These are phyloP conservation scores for Euphorbia tirucalli DNA, from an alignment of 345 rosid species.

Conservation along the genomic window DNA sequence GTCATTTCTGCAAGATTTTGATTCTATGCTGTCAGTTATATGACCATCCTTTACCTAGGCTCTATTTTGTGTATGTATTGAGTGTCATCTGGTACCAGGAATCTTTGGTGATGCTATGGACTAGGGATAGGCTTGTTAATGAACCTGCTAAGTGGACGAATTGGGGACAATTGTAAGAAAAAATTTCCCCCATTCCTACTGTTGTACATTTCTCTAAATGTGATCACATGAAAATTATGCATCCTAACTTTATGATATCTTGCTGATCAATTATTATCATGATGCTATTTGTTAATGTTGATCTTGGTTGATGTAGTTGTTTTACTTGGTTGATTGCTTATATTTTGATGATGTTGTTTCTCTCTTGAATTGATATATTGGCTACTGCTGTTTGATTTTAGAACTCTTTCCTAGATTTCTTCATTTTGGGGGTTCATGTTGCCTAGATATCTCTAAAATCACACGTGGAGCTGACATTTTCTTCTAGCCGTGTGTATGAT, in stretches of 20 bases:
- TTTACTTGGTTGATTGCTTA: not conserved
- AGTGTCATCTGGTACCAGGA: not conserved
- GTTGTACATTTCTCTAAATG: conserved; percentile 12
- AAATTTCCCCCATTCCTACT: conserved; percentile 1
- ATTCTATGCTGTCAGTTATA: conserved; percentile 4
- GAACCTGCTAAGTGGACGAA: conserved; percentile 16
- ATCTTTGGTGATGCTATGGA: conserved; percentile 9
- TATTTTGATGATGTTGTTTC: not conserved
- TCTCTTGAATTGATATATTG: not conserved
- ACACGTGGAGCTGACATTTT: not conserved
- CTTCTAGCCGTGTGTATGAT: not conserved
- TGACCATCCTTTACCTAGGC: not conserved
- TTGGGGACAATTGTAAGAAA: conserved; percentile 25
- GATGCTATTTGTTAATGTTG: conserved; percentile 1
- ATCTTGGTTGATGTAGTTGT: not conserved
- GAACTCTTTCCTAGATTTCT: not conserved
- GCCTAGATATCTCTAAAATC: not conserved
- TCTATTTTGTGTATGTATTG: not conserved
- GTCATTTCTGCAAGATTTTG: conserved; percentile 6
- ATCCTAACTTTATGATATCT: conserved; percentile 6
- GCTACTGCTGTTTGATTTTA: not conserved
- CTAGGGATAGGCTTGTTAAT: conserved; percentile 1
- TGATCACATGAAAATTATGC: conserved; percentile 11
- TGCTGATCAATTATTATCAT: not conserved
- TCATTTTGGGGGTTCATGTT: not conserved